These are phyloP conservation scores for Penicillium coffeae DNA, from an alignment of 495 filamentous ascomycete species.

Conservation along the genomic window DNA sequence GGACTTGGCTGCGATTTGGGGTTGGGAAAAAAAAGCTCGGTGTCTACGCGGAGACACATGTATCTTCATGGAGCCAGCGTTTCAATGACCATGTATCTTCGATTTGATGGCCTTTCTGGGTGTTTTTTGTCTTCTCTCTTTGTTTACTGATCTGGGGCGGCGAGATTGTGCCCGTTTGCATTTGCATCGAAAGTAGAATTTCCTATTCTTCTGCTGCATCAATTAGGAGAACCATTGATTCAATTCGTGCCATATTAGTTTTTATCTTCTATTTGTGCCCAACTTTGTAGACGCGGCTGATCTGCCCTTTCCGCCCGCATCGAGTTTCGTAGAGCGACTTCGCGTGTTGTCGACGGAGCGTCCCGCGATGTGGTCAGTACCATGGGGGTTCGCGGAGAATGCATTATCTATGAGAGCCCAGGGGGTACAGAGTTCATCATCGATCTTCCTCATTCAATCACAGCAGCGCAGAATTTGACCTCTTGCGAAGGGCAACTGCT, in stretches of 20 bases:
- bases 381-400: neutral
- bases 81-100: slow-evolving; percentile 15
- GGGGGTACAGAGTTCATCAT: slow-evolving; percentile 47
- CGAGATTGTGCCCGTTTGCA: neutral
- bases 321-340: neutral
- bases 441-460: slow-evolving; percentile 64
- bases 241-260: neutral
- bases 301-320: neutral
- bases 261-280: neutral
- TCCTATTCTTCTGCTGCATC: neutral
- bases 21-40: slow-evolving; percentile 6
- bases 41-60: slow-evolving; percentile 8
- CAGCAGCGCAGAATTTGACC: slow-evolving; percentile 29
- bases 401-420: slow-evolving; percentile 50
- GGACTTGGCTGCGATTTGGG: slow-evolving; percentile 5
- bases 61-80: slow-evolving; percentile 13
- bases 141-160: neutral
- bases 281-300: neutral
- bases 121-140: neutral
- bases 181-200: neutral
- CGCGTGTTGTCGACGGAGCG: no score
- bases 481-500: no score
- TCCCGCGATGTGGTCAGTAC: no score
- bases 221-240: neutral
- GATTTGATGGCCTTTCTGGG: slow-evolving; percentile 1